Base-by-base conservation (phyloP, 768 basidiomycete species). In the Xerocomus brunneocitrinus region DNA sequence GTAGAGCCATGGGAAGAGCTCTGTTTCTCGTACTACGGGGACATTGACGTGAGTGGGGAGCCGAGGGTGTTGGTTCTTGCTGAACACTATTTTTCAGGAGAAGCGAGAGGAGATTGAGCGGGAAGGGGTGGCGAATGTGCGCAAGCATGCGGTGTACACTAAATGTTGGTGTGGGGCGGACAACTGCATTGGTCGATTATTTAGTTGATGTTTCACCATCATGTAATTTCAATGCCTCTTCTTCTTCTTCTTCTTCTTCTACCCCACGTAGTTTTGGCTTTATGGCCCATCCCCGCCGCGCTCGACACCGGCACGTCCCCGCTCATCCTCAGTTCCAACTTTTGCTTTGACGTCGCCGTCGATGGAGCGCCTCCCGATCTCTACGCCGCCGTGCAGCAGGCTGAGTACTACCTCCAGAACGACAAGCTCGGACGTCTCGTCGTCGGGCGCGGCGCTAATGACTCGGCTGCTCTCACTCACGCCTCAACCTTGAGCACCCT, bases 1-100 rank as follows among this genome's bases (percentile, higher is more conserved):
- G 80, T 92, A 13, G 76, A 78, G 36, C 73, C 79, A 0, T 74
- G 75, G 43, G 83, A 91, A 55, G 90, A 93, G 59, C 74, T 93
- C 8, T 86, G 82, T 56, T 92, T 93, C 64, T 84, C 81, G 12
- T 93, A 93, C 65, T 70, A 65, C 45, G 89, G 90, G 1, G 78
- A 71, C n/a, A 74, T 74, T 5, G 74, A 75, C 60, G 75, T 49
- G 68, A 76, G 54, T 54, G 40, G 0, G 3, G 13, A 3, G 22
- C 12, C 0, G 0, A 25, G 19, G 41, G 5, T 12, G 5, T 12
- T 3, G 7, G 28, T 38, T 39, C 5, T 5, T 19, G 13, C 30
- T 38, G 5, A 47, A 35, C 47, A 2, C 8, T 16, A 13, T 39
- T 1, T 22, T 27, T 27, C 38, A 67, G 65, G 59, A 67, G 25